A percentile compares a stretch with the other conserved stretches of the same genome.
phyloP scores from a whole-genome alignment of 106 monocot genomes.

The Chionographis japonica region DNA sequence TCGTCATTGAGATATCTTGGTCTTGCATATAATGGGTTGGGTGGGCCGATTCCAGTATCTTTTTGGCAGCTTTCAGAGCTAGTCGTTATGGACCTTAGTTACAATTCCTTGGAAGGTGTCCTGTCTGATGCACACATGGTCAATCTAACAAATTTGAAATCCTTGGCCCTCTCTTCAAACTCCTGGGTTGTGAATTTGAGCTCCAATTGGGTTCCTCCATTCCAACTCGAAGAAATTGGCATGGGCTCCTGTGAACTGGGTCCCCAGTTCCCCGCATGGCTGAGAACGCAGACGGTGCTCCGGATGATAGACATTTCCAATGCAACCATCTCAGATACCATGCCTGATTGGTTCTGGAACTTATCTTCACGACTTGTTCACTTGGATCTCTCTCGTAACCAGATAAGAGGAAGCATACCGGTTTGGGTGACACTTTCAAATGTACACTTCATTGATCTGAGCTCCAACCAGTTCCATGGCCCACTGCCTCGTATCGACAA shows the following conservation, averaged over 20 bases:
- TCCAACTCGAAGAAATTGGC: not conserved
- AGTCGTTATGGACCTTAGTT: not conserved
- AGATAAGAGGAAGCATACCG: constrained; percentile 19
- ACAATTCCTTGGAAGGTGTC: constrained; percentile 8
- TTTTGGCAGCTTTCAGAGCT: constrained; percentile 15
- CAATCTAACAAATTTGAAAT: not conserved
- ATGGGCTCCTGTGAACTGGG: constrained; percentile 4
- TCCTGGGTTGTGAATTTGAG: not conserved
- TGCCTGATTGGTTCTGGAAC: constrained; percentile 32
- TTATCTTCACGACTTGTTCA: not conserved
- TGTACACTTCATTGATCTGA: not conserved
- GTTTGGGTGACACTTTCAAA: not conserved
- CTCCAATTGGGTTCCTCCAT: constrained; percentile 25
- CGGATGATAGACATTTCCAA: not conserved
- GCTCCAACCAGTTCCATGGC: constrained; percentile 13
- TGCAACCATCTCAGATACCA: constrained; percentile 4
- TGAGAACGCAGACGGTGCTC: not conserved
- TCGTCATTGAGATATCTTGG: not conserved
- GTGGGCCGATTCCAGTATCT: constrained; percentile 12
- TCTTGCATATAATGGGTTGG: constrained; percentile 9
- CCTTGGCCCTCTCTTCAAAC: constrained; percentile 1
- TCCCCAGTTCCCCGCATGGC: constrained; percentile 21
- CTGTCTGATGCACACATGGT: constrained; percentile 17
- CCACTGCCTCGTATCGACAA: constrained; percentile 10
- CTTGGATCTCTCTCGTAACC: constrained; percentile 13